These are phyloP conservation scores for Nakazawaea wyomingensis DNA, from an alignment of 805 yeast species.

Conservation along the genomic window DNA sequence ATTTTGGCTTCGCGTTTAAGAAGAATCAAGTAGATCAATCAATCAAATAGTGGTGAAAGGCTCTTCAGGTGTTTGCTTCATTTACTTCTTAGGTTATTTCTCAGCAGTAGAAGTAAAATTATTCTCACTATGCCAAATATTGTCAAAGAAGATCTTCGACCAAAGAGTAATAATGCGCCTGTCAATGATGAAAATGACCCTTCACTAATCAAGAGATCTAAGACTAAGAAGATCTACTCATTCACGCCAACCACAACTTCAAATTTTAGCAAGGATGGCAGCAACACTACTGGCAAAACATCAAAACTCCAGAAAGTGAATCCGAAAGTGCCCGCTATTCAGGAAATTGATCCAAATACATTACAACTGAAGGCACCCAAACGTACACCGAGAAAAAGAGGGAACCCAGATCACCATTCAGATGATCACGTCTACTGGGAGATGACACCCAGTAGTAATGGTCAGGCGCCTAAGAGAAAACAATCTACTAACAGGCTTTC, in stretches of 20 bases:
- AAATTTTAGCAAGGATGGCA: background rate
- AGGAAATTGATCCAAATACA: background rate
- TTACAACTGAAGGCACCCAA: background rate
- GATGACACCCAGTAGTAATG: slow-evolving; percentile 29
- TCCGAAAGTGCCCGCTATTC: background rate
- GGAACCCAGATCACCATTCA: slow-evolving; percentile 22
- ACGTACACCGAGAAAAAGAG: slow-evolving; percentile 10
- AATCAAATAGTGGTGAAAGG: too few relatives aligned
- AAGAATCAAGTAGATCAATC: too few relatives aligned
- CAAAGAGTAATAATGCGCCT: background rate
- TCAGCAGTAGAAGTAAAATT: too few relatives aligned
- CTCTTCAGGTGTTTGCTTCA: too few relatives aligned
- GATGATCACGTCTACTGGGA: slow-evolving; percentile 37
- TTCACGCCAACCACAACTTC: slow-evolving; percentile 11
- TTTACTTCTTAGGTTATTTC: too few relatives aligned
- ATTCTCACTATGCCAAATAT: background rate
- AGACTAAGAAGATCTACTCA: slow-evolving; percentile 5
- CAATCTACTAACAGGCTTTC: slow-evolving; percentile 6
- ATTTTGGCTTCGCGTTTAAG: too few relatives aligned
- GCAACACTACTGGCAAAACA: background rate
- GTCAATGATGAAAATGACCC: slow-evolving; percentile 7
- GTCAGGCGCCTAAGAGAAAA: slow-evolving; percentile 13
- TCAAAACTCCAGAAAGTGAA: background rate
- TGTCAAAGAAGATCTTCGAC: background rate
- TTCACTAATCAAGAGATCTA: background rate